These are phyloP conservation scores for Xylariaceae sp. DNA, from an alignment of 2,329 filamentous ascomycete species.

Conservation along the genomic window DNA sequence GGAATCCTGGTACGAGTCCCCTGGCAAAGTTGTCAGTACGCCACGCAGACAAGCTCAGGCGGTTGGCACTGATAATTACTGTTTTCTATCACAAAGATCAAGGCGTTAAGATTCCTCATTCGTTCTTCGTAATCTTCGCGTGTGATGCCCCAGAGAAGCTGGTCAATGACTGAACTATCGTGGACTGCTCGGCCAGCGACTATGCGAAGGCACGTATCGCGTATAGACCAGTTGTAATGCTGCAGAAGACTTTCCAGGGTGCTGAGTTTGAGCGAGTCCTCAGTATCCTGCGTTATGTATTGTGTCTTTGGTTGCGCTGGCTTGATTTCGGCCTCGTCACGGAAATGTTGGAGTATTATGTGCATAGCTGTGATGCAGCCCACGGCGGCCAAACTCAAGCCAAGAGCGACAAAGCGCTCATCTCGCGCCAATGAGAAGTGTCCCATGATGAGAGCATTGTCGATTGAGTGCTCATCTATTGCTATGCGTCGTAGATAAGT, in stretches of 20 bases:
- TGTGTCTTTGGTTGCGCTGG: slow-evolving; percentile 60
- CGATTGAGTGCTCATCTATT: too few relatives aligned
- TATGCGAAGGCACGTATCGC: slow-evolving; percentile 60
- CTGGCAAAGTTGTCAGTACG: slow-evolving; percentile 22
- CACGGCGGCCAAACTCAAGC: slow-evolving; percentile 53
- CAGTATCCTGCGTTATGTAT: slow-evolving; percentile 70
- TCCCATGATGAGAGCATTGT: slow-evolving; percentile 34
- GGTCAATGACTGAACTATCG: slow-evolving; percentile 45
- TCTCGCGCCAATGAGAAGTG: slow-evolving; percentile 37
- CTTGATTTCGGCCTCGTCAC: slow-evolving; percentile 61
- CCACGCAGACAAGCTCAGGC: not conserved
- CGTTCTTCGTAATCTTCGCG: slow-evolving; percentile 54
- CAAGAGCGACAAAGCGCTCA: slow-evolving; percentile 49
- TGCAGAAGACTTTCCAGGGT: slow-evolving; percentile 63
- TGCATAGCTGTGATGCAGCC: slow-evolving; percentile 53
- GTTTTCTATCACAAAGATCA: slow-evolving; percentile 50
- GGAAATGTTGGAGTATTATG: slow-evolving; percentile 52
- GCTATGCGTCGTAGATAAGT: too few relatives aligned
- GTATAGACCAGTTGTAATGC: slow-evolving; percentile 68
- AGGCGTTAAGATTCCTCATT: slow-evolving; percentile 50
- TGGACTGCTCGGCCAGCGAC: slow-evolving; percentile 54
- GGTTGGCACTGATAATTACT: slow-evolving; percentile 29
- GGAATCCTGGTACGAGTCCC: slow-evolving; percentile 31
- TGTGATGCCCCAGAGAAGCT: slow-evolving; percentile 54
- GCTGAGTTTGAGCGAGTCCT: slow-evolving; percentile 61